Conservation (phyloP, 176 grass and related monocot species). For the Oryza glumipatula region DNA sequence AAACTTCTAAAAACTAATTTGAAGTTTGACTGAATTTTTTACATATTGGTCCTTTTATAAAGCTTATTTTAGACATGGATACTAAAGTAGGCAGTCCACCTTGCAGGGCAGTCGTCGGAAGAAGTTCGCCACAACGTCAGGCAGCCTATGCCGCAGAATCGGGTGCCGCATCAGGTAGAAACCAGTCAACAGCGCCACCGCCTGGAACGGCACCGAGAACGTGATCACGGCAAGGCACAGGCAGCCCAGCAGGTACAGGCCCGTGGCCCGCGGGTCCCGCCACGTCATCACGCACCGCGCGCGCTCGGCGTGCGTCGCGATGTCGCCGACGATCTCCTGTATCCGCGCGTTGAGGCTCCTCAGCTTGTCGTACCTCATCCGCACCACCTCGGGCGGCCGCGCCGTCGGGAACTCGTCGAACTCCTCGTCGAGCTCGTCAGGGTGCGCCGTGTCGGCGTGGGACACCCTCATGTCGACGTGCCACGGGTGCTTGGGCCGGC, state of each 20-base stretch:
- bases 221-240: slow-evolving; percentile 50
- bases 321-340: slow-evolving; percentile 75
- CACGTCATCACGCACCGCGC: slow-evolving; percentile 53
- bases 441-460: slow-evolving; percentile 53
- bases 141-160: slow-evolving; percentile 55
- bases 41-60: not conserved
- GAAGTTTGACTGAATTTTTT: not conserved
- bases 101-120: slow-evolving; percentile 71
- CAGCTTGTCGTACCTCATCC: slow-evolving; percentile 80
- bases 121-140: slow-evolving; percentile 63
- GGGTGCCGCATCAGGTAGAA: slow-evolving; percentile 84
- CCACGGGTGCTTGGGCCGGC: slow-evolving; percentile 59
- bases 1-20: not conserved
- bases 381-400: slow-evolving; percentile 59
- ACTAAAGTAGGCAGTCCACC: slow-evolving; percentile 72
- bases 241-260: slow-evolving; percentile 60
- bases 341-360: slow-evolving; percentile 71
- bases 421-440: slow-evolving; percentile 89
- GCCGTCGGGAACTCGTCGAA: slow-evolving; percentile 78
- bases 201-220: slow-evolving; percentile 64
- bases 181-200: slow-evolving; percentile 57
- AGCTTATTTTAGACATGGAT: not conserved
- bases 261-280: slow-evolving; percentile 71
- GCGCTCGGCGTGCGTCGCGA: slow-evolving; percentile 64
- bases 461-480: slow-evolving; percentile 81